phyloP scores from a whole-genome alignment of 306 rosid genomes.

The Cucurbita moschata region DNA sequence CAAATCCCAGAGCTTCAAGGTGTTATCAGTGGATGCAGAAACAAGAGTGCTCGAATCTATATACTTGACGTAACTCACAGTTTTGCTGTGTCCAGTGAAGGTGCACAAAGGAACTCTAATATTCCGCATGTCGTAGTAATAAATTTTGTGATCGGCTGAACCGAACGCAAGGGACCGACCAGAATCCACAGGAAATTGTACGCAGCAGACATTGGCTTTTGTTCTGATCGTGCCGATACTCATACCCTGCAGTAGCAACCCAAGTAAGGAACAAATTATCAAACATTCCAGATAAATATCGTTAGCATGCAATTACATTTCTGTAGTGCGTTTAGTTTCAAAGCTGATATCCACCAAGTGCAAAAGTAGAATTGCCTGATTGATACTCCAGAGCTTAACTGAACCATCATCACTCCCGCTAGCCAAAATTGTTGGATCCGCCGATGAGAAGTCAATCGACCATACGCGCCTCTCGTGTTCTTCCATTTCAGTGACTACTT shows the following conservation, averaged over 20 bases:
- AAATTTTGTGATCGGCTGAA: constrained; percentile 85
- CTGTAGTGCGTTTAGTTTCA: constrained; percentile 92
- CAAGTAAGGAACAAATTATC: constrained; percentile 67
- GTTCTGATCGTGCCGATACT: constrained; percentile 86
- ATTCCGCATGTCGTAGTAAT: constrained; percentile 85
- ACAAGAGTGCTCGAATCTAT: constrained; percentile 51
- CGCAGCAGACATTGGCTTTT: constrained; percentile 94
- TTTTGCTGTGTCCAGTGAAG: constrained; percentile 72
- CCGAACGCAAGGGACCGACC: constrained; percentile 84
- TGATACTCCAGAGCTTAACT: constrained; percentile 99
- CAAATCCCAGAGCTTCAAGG: constrained; percentile 97
- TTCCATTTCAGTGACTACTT: constrained; percentile 71
- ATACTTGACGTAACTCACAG: constrained; percentile 86
- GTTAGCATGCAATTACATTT: constrained; percentile 50
- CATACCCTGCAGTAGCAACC: constrained; percentile 76
- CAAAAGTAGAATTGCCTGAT: constrained; percentile 99
- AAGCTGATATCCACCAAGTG: constrained; percentile 98
- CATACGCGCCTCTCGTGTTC: constrained; percentile 93
- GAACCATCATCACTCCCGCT: constrained; percentile 93
- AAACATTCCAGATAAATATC: constrained; percentile 43
- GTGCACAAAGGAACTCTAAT: constrained; percentile 60
- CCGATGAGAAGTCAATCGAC: constrained; percentile 89
- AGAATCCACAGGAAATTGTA: constrained; percentile 74
- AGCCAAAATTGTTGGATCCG: constrained; percentile 87
- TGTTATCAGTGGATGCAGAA: constrained; percentile 84